Percentiles rank a stretch among this genome's conserved stretches.
phyloP scores from a whole-genome alignment of 305 asterid species.

The Plantago lanceolata region DNA sequence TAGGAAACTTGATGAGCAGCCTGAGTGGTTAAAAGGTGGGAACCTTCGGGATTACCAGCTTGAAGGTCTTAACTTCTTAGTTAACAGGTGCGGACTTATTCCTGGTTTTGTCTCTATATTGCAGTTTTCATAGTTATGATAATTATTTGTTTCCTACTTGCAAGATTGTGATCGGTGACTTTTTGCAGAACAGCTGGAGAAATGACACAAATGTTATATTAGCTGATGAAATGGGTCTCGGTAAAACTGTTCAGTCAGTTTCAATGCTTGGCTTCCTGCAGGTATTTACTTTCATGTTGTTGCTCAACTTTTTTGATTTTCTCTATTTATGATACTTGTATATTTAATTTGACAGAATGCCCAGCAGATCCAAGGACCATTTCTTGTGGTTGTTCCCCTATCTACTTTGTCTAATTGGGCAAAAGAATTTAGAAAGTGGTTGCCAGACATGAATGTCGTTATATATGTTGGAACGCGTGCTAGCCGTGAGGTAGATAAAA shows the following conservation, averaged over 20 bases:
- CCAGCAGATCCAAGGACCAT: constrained; percentile 94
- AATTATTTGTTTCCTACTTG: constrained; percentile 18
- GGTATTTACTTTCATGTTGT: constrained; percentile 40
- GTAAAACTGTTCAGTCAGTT: constrained; percentile 98
- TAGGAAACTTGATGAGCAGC: constrained; percentile 98
- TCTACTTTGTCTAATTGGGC: constrained; percentile 99
- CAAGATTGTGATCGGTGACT: constrained; percentile 43
- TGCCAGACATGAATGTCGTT: constrained; percentile 83
- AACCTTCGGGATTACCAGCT: constrained; percentile 98
- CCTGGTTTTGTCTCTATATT: constrained; percentile 24
- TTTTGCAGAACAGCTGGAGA: constrained; percentile 88
- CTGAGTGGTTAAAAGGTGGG: constrained; percentile 97
- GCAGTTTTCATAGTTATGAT: constrained; percentile 18
- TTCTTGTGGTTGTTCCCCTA: constrained; percentile 96
- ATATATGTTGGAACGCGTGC: constrained; percentile 96
- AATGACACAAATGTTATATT: constrained; percentile 96
- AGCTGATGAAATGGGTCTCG: constrained; percentile 99
- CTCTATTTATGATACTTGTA: constrained; percentile 15
- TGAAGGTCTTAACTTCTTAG: constrained; percentile 96
- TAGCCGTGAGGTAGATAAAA: constrained; percentile 81
- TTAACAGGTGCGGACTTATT: constrained; percentile 74
- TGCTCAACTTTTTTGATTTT: constrained; percentile 14
- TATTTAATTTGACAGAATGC: constrained; percentile 61
- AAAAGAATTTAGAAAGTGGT: constrained; percentile 96
- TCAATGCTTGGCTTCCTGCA: constrained; percentile 99